Conservation (phyloP, 345 rosid genomes). For the Eucalyptus curtisii region DNA sequence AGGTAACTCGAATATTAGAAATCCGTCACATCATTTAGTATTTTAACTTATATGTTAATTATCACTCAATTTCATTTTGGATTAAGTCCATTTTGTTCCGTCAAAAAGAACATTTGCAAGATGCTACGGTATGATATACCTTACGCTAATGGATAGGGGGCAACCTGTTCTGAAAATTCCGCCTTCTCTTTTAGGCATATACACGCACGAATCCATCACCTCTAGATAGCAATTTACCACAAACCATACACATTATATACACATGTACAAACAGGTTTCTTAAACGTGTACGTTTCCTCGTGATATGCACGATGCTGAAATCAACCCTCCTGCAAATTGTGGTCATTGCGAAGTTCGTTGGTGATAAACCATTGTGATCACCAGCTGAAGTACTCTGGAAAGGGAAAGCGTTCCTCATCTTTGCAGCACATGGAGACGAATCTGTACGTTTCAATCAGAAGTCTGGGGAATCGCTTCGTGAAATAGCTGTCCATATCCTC, state of each 20-base stretch:
- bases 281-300: neutral
- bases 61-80: neutral
- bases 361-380: neutral
- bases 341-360: neutral
- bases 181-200: neutral
- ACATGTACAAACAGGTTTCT: neutral
- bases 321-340: neutral
- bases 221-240: neutral
- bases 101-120: neutral
- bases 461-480: conserved; percentile 57
- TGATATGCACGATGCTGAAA: neutral
- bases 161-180: neutral
- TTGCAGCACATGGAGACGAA: conserved; percentile 36
- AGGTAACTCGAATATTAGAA: neutral
- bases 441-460: conserved; percentile 72
- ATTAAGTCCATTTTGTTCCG: neutral
- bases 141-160: neutral
- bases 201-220: neutral
- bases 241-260: neutral
- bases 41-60: neutral
- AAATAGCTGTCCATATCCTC: conserved; percentile 78
- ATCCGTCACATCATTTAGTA: neutral
- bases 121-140: neutral
- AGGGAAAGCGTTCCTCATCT: conserved; percentile 50
- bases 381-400: conserved; percentile 48